Evolutionary conservation across 305 asterid genomes (phyloP).

Genomic region (Fraxinus nigra): DNA sequence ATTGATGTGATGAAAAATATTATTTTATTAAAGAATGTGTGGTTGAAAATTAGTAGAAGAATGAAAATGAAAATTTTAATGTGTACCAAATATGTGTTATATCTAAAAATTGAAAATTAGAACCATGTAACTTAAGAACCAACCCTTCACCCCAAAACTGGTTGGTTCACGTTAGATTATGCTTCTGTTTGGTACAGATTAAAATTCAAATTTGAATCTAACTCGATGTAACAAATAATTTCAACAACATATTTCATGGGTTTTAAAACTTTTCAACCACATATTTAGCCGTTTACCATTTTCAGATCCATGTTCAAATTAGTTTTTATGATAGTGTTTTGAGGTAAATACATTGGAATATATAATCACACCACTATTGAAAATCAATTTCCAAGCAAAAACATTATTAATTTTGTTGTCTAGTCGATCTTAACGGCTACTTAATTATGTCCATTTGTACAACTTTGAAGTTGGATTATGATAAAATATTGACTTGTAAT

Average conservation of each 20-base stretch:
- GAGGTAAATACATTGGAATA: not conserved
- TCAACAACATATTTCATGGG: too few relatives aligned
- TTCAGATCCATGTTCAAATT: not conserved
- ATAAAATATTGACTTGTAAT: not conserved
- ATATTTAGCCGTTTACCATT: too few relatives aligned
- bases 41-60: too few relatives aligned
- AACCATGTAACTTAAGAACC: not conserved
- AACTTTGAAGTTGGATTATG: not conserved
- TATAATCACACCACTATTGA: not conserved
- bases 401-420: not conserved
- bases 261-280: too few relatives aligned
- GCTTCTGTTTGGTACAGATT: too few relatives aligned
- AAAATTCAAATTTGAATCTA: too few relatives aligned
- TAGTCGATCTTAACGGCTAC: not conserved
- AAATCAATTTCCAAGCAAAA: not conserved
- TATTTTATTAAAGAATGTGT: too few relatives aligned
- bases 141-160: not conserved
- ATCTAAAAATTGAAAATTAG: too few relatives aligned
- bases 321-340: not conserved
- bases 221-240: too few relatives aligned
- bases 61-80: too few relatives aligned
- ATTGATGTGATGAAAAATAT: too few relatives aligned
- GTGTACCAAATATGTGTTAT: too few relatives aligned
- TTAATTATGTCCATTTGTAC: not conserved
- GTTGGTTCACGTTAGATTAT: not conserved